A percentile compares a stretch with the other conserved stretches of the same genome.
Evolutionary conservation across 352 stramenopile species (phyloP).

Genomic region (Phytophthora boehmeriae): DNA sequence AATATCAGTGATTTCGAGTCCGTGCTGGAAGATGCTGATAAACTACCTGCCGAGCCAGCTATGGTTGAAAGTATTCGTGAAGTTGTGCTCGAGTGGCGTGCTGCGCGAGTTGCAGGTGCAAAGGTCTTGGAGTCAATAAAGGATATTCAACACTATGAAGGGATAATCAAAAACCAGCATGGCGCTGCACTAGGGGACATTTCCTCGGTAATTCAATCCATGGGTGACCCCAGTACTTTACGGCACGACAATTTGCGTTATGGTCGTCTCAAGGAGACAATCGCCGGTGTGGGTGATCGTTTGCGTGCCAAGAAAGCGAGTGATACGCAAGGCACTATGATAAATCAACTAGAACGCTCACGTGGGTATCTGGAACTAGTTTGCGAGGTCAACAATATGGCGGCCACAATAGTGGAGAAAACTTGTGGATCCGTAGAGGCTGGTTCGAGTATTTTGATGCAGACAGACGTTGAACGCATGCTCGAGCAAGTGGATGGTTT

Average conservation of each 20-base stretch:
- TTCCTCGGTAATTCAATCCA: constrained; percentile 14
- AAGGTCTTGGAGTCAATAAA: constrained; percentile 29
- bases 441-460: constrained; percentile 22
- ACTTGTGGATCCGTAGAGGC: constrained; percentile 2
- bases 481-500: constrained; percentile 38
- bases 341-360: constrained; percentile 19
- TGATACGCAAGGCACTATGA: constrained; percentile 13
- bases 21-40: constrained; percentile 31
- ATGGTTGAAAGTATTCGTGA: constrained; percentile 30
- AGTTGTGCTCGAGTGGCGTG: constrained; percentile 36
- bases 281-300: constrained; percentile 9
- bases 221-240: constrained; percentile 29
- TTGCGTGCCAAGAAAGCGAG: constrained; percentile 28
- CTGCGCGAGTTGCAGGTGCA: constrained; percentile 15
- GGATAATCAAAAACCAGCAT: constrained; percentile 1
- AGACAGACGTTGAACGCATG: constrained; percentile 38
- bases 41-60: constrained; percentile 28
- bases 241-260: constrained; percentile 30
- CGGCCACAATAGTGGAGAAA: constrained; percentile 23
- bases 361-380: constrained; percentile 37
- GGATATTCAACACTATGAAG: constrained; percentile 31
- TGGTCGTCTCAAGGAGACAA: constrained; percentile 15
- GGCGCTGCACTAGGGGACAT: constrained; percentile 7
- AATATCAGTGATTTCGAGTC: constrained; percentile 24
- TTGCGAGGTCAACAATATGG: constrained; percentile 34